Conservation (phyloP, 768 basidiomycete genomes). For the Tulasnella calospora region DNA sequence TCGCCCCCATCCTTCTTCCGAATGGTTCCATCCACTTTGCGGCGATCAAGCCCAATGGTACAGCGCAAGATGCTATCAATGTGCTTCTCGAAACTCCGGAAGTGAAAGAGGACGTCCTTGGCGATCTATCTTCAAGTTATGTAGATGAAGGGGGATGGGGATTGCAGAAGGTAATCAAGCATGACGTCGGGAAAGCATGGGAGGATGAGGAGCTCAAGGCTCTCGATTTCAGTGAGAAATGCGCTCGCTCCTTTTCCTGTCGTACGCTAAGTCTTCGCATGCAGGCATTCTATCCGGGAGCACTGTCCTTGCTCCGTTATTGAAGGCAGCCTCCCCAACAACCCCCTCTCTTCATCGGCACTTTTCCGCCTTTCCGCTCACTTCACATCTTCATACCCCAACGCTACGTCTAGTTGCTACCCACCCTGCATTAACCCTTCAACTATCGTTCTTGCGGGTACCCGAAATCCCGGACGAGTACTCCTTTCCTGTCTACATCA, state of each 20-base stretch:
- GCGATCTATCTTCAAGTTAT: slow-evolving; percentile 30
- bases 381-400: slow-evolving; percentile 62
- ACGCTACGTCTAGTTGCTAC: slow-evolving; percentile 66
- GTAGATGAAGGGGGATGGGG: slow-evolving; percentile 60
- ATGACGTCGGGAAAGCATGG: slow-evolving; percentile 60
- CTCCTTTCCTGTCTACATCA: slow-evolving; percentile 59
- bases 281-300: not conserved
- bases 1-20: slow-evolving; percentile 57
- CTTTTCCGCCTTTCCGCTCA: slow-evolving; percentile 67
- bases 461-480: slow-evolving; percentile 76
- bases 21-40: slow-evolving; percentile 60
- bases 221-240: slow-evolving; percentile 56
- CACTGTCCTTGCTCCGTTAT: not conserved
- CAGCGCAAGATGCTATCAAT: slow-evolving; percentile 57
- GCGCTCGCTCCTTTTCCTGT: not conserved
- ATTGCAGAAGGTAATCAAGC: slow-evolving; percentile 57
- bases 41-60: slow-evolving; percentile 50
- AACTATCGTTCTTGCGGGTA: slow-evolving; percentile 57
- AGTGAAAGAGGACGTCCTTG: slow-evolving; percentile 52
- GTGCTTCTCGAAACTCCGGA: slow-evolving; percentile 46
- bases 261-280: not conserved
- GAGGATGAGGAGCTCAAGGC: slow-evolving; percentile 63
- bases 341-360: slow-evolving; percentile 40
- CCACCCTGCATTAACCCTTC: slow-evolving; percentile 53
- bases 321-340: slow-evolving; percentile 5